Conservation (phyloP, 768 basidiomycete genomes). For the Epithele typhae region DNA sequence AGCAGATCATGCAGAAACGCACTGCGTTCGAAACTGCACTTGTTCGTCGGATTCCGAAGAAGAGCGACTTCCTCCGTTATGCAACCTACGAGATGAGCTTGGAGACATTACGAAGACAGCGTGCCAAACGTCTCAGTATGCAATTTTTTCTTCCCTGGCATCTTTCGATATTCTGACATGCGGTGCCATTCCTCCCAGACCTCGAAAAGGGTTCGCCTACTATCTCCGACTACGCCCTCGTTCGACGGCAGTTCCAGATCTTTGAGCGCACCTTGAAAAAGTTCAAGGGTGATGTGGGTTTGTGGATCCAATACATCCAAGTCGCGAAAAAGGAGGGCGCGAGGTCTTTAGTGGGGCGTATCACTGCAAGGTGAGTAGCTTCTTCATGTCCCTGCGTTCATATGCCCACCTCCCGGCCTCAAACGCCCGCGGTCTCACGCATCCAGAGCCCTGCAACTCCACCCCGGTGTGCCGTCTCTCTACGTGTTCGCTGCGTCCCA, state of each 20-base stretch:
- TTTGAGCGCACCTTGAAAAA: conserved; percentile 86
- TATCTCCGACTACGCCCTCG: conserved; percentile 81
- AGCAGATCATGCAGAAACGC: conserved; percentile 79
- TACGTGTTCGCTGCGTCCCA: conserved; percentile 85
- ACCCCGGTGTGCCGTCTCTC: conserved; percentile 70
- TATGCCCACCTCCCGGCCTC: background rate
- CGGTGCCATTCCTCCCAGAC: conserved; percentile 23
- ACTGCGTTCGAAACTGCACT: conserved; percentile 82
- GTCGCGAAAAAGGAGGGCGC: conserved; percentile 81
- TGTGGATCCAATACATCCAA: conserved; percentile 89
- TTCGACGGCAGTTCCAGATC: conserved; percentile 81
- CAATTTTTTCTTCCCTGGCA: conserved; percentile 2
- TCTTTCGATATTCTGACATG: background rate
- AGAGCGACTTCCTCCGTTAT: conserved; percentile 87
- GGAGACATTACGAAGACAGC: conserved; percentile 74
- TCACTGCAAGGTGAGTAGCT: conserved; percentile 67
- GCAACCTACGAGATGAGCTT: conserved; percentile 89
- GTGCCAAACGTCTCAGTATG: conserved; percentile 68
- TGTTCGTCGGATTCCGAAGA: conserved; percentile 78
- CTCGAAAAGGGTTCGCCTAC: conserved; percentile 45
- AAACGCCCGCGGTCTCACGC: background rate
- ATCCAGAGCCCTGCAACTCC: conserved; percentile 77
- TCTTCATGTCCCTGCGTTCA: background rate
- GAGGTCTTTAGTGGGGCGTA: conserved; percentile 70
- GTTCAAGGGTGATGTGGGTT: conserved; percentile 81